Base-by-base conservation (phyloP, 202 grass and related monocot species). In the Carex arenaria region DNA sequence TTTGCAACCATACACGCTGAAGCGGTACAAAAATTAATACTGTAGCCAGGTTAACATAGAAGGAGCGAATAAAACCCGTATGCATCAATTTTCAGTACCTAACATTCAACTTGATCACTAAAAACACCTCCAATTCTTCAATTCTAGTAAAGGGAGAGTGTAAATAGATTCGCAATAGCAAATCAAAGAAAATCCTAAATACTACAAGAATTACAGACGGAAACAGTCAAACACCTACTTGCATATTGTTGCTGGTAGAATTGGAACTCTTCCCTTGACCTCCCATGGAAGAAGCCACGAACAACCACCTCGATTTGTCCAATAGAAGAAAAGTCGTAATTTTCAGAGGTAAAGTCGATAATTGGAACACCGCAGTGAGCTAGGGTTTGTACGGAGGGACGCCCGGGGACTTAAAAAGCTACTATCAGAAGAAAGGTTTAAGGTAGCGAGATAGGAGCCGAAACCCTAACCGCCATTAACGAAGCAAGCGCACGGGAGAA, bases 391-490 rank as follows among this genome's bases (percentile, higher is more conserved):
- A 15, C 71, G 42, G 47, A 53, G 63, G 22, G 47, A 18, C 45
- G 26, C 26, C 45, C 5, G 47, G 26, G 2, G 13, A 14, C 26
- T 20, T 68, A 23, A 34, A 10, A 53, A 81, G 60, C n/a, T 43
- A 62, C 67, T 59, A 43, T 19, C 12, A 53, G 72, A 26, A 80
- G 45, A 82, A 82, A 75, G 38, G 56, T 56, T 87, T 74, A 61
- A 30, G 22, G 3, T 47, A 65, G 57, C 77, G 22, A 23, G 82
- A 84, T 40, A 30, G 64, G 67, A 71, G 19, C 67, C 67, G 89
- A 91, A 97, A 94, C 95, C 95, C 92, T 94, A 97, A 56, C 85
- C 85, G 88, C 87, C 89, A 94, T 87, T 80, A 87, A 91, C 90
- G 67, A 85, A 81, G 67, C 56, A 66, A 64, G 49, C 65, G 77